Evolutionary conservation across 148 eudicot species (phyloP), one percentile per base, ranked within the genome.

Genomic region (Bassia scoparia): DNA sequence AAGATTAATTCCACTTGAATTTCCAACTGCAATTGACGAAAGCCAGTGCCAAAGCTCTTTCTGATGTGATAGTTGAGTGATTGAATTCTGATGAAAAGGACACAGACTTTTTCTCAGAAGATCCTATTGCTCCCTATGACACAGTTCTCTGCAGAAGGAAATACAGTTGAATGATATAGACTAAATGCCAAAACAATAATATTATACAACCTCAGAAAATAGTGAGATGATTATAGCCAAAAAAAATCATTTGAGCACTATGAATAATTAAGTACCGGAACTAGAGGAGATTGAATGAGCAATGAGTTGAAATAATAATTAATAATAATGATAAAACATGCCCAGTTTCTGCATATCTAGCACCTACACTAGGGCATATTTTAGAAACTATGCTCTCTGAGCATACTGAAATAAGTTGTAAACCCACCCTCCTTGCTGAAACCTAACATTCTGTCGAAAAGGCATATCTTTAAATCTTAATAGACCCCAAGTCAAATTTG

Each of bases 71-170:
- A 58, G 50, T 35, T 24, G 88, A 67, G 44, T 70, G 83, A 49
- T 74, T 75, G 62, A 84, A 49, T 73, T 74, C 87, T 37, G 88
- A 76, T 70, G 81, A 88, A 78, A 81, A 77, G 73, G 93, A 83
- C 65, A 65, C 56, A 16, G 90, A 81, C 44, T 70, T 78, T 81
- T 86, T 83, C 58, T 84, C 87, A 75, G 80, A 80, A 50, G 89
- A 87, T 76, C 89, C 97, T 73, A 84, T 75, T 71, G 83, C 87
- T 70, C 87, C 88, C 18, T 82, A 73, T 50, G 89, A 85, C 24
- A 79, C 78, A 77, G 87, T 83, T 80, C 98, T 86, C 98, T 92
- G 89, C 54, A 80, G 55, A 52, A 69, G 76, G 61, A 49, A 41
- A 69, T 55, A 30, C 30, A 41, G 49, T 55, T n/a, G n/a, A n/a